Evolutionary conservation across 106 monocot species (phyloP), one percentile per base, ranked within the genome.

Genomic region (Allium fistulosum): DNA sequence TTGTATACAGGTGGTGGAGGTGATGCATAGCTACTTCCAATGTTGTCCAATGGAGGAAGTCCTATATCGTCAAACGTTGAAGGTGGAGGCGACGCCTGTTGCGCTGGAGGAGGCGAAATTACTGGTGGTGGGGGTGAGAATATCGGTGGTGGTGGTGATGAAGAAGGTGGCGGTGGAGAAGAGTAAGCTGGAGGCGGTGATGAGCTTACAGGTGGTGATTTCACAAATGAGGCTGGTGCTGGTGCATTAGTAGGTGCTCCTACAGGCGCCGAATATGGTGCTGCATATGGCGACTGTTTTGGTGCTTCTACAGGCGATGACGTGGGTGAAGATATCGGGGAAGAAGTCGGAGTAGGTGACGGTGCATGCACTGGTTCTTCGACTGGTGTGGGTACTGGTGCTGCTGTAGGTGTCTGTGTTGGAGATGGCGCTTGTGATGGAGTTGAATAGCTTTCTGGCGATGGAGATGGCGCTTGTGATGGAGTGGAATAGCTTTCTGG

Each of bases 1-100:
- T 53, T 26, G 68, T 56, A 68, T 13, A 68, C 14, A n/a, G 68
- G 68, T 13, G 68, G 68, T 11, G 68, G 68, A 6, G 68, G 68
- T 10, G 68, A 55, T 8, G 68, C 68, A 8, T 68, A 68, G 68
- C 68, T 68, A 45, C 10, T 16, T 15, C 28, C 68, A 13, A 68
- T 56, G 68, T 53, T 46, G 49, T 47, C 47, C 46, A 63, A 14
- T 27, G 68, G 68, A 4, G 68, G 68, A 51, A 68, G 68, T 16
- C 2, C 15, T 14, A 68, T 8, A 17, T 60, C 59, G 10, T 68
- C 56, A 9, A 55, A 28, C 1, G 10, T 55, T 7, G 8, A 7
- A n/a, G 53, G 53, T 12, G 53, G 53, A 15, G 67, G 67, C 3
- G 67, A 53, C 6, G 12, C 8, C 26, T 13, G 12, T 48, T 14